A percentile compares a stretch with the other conserved stretches of the same genome.
Conservation (phyloP, 495 filamentous ascomycete species). For the Hyaloscypha bicolor region DNA sequence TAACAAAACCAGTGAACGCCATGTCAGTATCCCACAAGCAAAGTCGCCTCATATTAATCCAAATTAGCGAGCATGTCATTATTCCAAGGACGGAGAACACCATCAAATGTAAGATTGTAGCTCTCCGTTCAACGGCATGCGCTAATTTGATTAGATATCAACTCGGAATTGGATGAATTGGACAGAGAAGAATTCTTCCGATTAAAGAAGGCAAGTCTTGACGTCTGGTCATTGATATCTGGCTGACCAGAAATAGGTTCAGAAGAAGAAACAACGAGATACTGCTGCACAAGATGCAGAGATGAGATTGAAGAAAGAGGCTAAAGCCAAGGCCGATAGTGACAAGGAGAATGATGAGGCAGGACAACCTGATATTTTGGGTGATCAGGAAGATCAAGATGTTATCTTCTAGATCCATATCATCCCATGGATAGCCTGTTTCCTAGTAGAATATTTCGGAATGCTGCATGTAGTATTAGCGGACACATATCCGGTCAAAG, state of each 20-base stretch:
- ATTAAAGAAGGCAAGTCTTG: slow-evolving; percentile 76
- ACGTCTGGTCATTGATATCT: neutral
- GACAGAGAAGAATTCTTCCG: slow-evolving; percentile 99
- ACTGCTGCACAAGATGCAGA: slow-evolving; percentile 73
- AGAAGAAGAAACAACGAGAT: slow-evolving; percentile 91
- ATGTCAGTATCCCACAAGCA: slow-evolving; percentile 61
- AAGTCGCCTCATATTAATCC: slow-evolving; percentile 26
- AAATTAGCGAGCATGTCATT: slow-evolving; percentile 83
- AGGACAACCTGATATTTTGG: slow-evolving; percentile 61
- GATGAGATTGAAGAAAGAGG: slow-evolving; percentile 61
- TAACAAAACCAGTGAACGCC: slow-evolving; percentile 75
- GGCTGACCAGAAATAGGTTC: slow-evolving; percentile 48
- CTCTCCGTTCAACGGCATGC: neutral
- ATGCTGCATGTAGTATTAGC: slow-evolving; percentile 32
- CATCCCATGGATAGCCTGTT: neutral
- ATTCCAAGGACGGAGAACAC: slow-evolving; percentile 98
- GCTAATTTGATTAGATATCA: slow-evolving; percentile 71
- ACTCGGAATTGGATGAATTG: slow-evolving; percentile 96
- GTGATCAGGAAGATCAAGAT: slow-evolving; percentile 87
- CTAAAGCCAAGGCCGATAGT: slow-evolving; percentile 35
- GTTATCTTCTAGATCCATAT: slow-evolving; percentile 77
- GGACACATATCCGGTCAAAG: slow-evolving; percentile 21
- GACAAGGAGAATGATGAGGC: slow-evolving; percentile 46
- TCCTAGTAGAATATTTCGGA: slow-evolving; percentile 10
- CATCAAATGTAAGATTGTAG: slow-evolving; percentile 74